Evolutionary conservation across 2,329 filamentous ascomycete species (phyloP).

Genomic region (Bipolaris bicolor): DNA sequence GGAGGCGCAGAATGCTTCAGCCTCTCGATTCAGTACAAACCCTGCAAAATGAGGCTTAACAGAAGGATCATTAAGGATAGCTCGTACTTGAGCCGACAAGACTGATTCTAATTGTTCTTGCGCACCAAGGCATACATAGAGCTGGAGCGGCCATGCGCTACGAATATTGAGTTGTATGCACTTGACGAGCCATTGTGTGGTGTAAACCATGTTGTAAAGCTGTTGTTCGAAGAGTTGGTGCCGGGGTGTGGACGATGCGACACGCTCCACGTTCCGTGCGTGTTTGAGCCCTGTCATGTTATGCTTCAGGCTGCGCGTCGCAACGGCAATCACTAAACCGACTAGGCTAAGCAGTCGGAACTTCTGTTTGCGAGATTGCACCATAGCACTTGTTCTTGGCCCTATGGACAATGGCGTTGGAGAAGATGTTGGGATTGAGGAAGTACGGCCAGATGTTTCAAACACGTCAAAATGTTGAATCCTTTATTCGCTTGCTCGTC

Average conservation of each 20-base stretch:
- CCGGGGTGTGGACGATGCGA: constrained; percentile 34
- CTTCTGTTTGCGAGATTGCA: constrained; percentile 32
- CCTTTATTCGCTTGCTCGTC: constrained; percentile 13
- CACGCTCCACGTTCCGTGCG: constrained; percentile 43
- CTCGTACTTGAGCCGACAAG: background rate
- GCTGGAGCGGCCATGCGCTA: background rate
- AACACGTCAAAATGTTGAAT: constrained; percentile 15
- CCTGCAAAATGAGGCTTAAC: constrained; percentile 27
- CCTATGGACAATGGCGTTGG: background rate
- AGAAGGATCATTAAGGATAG: background rate
- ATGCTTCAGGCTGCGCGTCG: constrained; percentile 29
- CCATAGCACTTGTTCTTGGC: constrained; percentile 4
- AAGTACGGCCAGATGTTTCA: constrained; percentile 15
- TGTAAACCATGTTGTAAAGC: constrained; percentile 4
- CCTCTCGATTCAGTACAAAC: constrained; percentile 33
- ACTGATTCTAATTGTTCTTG: background rate
- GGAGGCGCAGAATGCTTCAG: constrained; percentile 48
- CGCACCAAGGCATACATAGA: background rate
- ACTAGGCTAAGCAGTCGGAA: constrained; percentile 21
- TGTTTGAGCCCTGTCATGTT: constrained; percentile 37
- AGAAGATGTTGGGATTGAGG: constrained; percentile 11
- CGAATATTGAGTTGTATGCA: background rate
- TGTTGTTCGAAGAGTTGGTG: constrained; percentile 21
- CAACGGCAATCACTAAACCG: constrained; percentile 12
- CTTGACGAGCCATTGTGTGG: background rate